phyloP scores from a whole-genome alignment of 768 basidiomycete genomes.

The Russula sp. region DNA sequence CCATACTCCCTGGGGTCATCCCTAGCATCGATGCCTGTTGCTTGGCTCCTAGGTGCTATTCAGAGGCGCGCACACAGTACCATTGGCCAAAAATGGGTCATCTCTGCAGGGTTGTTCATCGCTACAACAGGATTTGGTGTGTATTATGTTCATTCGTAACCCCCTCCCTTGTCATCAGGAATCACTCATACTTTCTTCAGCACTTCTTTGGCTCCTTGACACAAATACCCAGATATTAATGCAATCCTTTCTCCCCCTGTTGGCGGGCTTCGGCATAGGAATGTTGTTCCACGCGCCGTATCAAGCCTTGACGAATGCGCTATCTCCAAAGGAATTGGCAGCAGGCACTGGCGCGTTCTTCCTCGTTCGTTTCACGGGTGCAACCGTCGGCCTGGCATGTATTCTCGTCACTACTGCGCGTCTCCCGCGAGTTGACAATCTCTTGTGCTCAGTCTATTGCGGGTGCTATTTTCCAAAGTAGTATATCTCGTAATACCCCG shows the following conservation, averaged over 20 bases:
- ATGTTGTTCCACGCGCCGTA: conserved; percentile 85
- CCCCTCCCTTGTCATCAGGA: not conserved
- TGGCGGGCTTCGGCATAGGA: conserved; percentile 72
- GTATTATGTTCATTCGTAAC: conserved; percentile 7
- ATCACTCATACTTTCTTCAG: conserved; percentile 31
- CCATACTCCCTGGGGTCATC: conserved; percentile 85
- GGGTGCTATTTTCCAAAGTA: conserved; percentile 52
- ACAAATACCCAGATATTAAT: conserved; percentile 38
- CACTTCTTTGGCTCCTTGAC: conserved; percentile 57
- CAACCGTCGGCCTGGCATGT: conserved; percentile 71
- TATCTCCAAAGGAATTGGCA: conserved; percentile 61
- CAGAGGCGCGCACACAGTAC: conserved; percentile 51
- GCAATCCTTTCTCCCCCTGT: conserved; percentile 54
- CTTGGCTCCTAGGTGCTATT: conserved; percentile 72
- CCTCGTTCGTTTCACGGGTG: conserved; percentile 79
- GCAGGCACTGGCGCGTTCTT: conserved; percentile 83
- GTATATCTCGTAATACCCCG: conserved; percentile 8
- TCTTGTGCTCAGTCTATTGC: conserved; percentile 51
- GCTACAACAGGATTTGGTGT: conserved; percentile 70
- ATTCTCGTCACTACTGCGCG: not conserved
- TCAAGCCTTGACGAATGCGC: conserved; percentile 63
- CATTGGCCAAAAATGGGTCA: conserved; percentile 57
- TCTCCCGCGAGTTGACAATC: conserved; percentile 7
- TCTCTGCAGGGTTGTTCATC: conserved; percentile 54
- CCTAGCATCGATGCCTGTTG: conserved; percentile 75